phyloP scores from a whole-genome alignment of 345 rosid species.

The Salix arbutifolia region DNA sequence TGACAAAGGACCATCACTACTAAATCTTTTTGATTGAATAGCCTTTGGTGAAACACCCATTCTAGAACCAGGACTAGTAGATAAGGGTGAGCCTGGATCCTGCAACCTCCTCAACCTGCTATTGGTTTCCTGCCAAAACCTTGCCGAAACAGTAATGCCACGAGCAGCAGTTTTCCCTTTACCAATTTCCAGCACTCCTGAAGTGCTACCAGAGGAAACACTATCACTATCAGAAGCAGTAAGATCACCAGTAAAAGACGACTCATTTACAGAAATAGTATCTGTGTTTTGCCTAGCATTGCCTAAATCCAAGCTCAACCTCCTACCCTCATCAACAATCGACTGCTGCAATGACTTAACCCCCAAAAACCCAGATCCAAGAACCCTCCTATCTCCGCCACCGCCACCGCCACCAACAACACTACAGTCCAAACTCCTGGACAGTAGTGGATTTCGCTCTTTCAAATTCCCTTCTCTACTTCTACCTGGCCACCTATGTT shows the following conservation, averaged over 20 bases:
- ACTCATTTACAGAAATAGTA: conserved; percentile 43
- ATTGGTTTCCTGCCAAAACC: conserved; percentile 96
- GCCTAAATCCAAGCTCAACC: conserved; percentile 58
- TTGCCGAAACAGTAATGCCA: conserved; percentile 52
- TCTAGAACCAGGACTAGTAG: conserved; percentile 56
- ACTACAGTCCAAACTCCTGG: conserved; percentile 56
- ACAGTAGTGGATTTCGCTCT: conserved; percentile 27
- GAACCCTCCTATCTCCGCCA: conserved; percentile 28
- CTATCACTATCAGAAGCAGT: conserved; percentile 75
- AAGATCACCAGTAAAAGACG: conserved; percentile 45
- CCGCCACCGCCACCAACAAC: conserved; percentile 27
- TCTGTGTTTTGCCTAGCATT: conserved; percentile 39
- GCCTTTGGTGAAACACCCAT: conserved; percentile 47
- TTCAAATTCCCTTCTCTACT: conserved; percentile 42
- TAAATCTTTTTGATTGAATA: conserved; percentile 59
- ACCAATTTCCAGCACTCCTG: conserved; percentile 48
- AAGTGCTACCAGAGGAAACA: conserved; percentile 72
- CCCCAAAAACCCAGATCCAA: conserved; percentile 63
- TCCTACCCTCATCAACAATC: conserved; percentile 44
- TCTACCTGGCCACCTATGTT: conserved; percentile 77
- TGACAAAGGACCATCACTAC: conserved; percentile 45
- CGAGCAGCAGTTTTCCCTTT: conserved; percentile 44
- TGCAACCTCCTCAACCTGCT: conserved; percentile 79
- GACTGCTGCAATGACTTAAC: conserved; percentile 55
- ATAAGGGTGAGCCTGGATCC: conserved; percentile 76